These are phyloP conservation scores for Leccinum longicurvipes DNA, from an alignment of 768 basidiomycete genomes.

Conservation along the genomic window DNA sequence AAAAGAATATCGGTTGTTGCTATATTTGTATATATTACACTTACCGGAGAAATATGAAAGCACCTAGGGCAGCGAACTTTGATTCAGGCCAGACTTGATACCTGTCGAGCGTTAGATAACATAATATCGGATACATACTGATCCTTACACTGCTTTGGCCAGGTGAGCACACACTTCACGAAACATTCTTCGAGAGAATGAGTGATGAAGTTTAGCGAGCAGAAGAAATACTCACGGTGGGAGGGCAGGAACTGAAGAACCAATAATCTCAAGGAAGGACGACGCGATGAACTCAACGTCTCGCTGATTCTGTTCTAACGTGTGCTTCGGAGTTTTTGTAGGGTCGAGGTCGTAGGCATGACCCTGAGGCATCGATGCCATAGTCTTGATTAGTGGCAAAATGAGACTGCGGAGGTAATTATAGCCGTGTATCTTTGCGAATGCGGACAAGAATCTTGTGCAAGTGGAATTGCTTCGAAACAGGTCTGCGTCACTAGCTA, in stretches of 20 bases:
- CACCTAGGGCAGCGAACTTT: constrained; percentile 79
- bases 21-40: constrained; percentile 4
- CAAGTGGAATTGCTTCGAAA: constrained; percentile 89
- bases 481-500: constrained; percentile 76
- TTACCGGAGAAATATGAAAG: constrained; percentile 87
- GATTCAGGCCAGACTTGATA: constrained; percentile 72
- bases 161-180: constrained; percentile 87
- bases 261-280: constrained; percentile 72
- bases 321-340: constrained; percentile 51
- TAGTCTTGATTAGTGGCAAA: constrained; percentile 70
- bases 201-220: background rate
- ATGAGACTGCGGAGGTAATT: constrained; percentile 83
- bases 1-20: constrained; percentile 1
- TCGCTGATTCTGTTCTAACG: constrained; percentile 61
- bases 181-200: constrained; percentile 58
- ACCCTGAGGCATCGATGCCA: constrained; percentile 68
- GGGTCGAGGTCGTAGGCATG: constrained; percentile 81
- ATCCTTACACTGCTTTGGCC: constrained; percentile 66
- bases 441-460: constrained; percentile 81
- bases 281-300: constrained; percentile 72
- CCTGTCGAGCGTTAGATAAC: constrained; percentile 33
- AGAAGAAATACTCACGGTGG: constrained; percentile 58
- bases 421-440: constrained; percentile 89
- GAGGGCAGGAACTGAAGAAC: constrained; percentile 62
- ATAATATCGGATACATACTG: constrained; percentile 1